Evolutionary conservation across 2,329 filamentous ascomycete genomes (phyloP), one percentile per base, ranked within the genome.

Genomic region (Penicillium sp.): DNA sequence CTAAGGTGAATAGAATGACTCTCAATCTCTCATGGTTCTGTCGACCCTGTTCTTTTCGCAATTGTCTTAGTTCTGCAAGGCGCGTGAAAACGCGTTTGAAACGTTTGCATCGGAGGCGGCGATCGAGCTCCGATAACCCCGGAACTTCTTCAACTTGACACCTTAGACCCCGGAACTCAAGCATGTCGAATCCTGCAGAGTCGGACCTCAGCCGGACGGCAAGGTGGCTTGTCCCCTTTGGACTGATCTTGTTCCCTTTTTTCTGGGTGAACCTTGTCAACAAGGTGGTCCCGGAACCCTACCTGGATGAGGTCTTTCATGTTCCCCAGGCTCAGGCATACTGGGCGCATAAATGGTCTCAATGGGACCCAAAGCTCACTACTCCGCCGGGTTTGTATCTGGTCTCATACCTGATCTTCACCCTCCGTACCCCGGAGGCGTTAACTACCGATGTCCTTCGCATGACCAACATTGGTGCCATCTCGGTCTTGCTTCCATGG

Each of bases 341-440:
- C 72, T 97, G 92, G 72, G 72, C 82, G 39, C 87, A 88, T 10
- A 82, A 82, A 50, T 96, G 88, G 76, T 70, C 73, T 11, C 81
- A 90, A 52, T 99, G 94, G 94, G 92, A 99, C 73, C 88, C 93
- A 55, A 99, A 97, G 72, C 94, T 99, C 68, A 99, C 94, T 0
- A 99, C 94, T 1, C 94, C 94, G 0, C 93, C 94, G 0, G 94
- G 92, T 32, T 77, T 99, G 78, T 92, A 80, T 67, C 79, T 78
- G 44, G 70, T 61, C 60, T 72, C 74, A 77, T 91, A 79, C 70
- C 79, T 72, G 27, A 51, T 66, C 21, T 67, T 68, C 51, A 62
- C 66, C 11, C 64, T 61, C 50, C 62, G 54, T 27, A 64, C 65
- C 54, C 72, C 72, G 42, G 67, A 60, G 21, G 60, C 72, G 45